Conservation (phyloP, 768 basidiomycete genomes). For the Xerocomellus intermedius region DNA sequence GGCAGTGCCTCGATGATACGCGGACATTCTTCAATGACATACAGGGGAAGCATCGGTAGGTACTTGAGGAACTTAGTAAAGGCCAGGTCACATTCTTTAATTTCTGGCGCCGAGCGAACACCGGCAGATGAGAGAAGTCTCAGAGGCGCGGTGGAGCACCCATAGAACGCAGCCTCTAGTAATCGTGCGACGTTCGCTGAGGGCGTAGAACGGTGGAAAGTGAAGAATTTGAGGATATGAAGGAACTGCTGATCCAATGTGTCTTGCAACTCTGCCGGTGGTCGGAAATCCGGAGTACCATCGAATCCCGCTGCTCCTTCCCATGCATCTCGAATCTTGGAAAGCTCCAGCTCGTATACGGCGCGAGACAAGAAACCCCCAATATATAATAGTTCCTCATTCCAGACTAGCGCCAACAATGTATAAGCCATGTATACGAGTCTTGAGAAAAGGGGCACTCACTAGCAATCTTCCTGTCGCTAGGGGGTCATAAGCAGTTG, state of each 20-base stretch:
- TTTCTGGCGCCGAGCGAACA: conserved; percentile 57
- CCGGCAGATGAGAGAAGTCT: conserved; percentile 26
- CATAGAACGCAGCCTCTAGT: conserved; percentile 76
- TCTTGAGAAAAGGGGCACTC: too few species aligned
- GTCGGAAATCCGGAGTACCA: neutral
- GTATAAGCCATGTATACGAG: too few species aligned
- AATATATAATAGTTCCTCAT: neutral
- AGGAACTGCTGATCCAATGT: conserved; percentile 55
- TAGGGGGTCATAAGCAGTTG: neutral
- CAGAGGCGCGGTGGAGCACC: conserved; percentile 38
- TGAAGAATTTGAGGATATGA: conserved; percentile 62
- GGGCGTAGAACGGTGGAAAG: conserved; percentile 49
- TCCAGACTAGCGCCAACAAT: neutral
- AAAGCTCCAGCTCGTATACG: neutral
- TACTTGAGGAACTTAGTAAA: conserved; percentile 71
- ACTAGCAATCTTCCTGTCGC: neutral
- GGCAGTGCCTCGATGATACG: conserved; percentile 37
- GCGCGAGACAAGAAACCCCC: neutral
- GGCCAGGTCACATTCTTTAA: conserved; percentile 37
- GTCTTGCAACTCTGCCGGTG: neutral
- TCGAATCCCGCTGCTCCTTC: neutral
- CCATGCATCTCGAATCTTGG: neutral
- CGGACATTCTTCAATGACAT: conserved; percentile 30
- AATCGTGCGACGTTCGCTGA: conserved; percentile 66
- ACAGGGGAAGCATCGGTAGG: conserved; percentile 68